These are phyloP conservation scores for Penicillium psychrosexuale DNA, from an alignment of 2,329 filamentous ascomycete species.

Conservation along the genomic window DNA sequence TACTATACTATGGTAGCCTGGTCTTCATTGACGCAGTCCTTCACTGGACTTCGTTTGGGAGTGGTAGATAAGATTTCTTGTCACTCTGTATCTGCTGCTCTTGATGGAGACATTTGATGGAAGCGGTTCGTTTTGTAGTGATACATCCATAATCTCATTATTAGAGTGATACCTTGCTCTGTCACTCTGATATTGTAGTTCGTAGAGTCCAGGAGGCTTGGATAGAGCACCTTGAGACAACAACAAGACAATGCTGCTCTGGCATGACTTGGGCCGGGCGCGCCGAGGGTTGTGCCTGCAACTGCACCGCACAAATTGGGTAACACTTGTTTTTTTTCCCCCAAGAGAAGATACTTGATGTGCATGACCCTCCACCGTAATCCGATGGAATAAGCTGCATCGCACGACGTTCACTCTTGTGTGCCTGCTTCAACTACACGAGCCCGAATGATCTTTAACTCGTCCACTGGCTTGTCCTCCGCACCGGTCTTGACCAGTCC, in stretches of 20 bases:
- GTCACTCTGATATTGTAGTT: constrained; percentile 6
- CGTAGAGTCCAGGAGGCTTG: constrained; percentile 5
- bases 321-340: background rate
- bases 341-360: background rate
- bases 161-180: constrained; percentile 4
- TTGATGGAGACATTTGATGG: constrained; percentile 69
- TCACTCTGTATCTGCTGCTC: constrained; percentile 86
- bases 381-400: background rate
- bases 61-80: constrained; percentile 59
- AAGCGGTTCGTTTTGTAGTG: constrained; percentile 75
- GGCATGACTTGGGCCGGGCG: constrained; percentile 2
- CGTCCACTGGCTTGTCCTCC: constrained; percentile 76
- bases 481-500: constrained; percentile 78
- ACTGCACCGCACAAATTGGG: constrained; percentile 1
- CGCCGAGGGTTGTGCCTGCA: background rate
- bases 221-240: background rate
- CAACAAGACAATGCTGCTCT: background rate
- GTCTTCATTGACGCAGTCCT: constrained; percentile 32
- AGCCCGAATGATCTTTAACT: constrained; percentile 75
- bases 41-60: constrained; percentile 46
- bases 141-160: constrained; percentile 53
- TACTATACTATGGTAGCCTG: constrained; percentile 34
- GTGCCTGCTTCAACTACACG: constrained; percentile 63
- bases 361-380: background rate
- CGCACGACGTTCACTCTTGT: constrained; percentile 33